A percentile compares a stretch with the other conserved stretches of the same genome.
Evolutionary conservation across 1,284 basidiomycete species (phyloP).

Genomic region (Malassezia sympodialis): DNA sequence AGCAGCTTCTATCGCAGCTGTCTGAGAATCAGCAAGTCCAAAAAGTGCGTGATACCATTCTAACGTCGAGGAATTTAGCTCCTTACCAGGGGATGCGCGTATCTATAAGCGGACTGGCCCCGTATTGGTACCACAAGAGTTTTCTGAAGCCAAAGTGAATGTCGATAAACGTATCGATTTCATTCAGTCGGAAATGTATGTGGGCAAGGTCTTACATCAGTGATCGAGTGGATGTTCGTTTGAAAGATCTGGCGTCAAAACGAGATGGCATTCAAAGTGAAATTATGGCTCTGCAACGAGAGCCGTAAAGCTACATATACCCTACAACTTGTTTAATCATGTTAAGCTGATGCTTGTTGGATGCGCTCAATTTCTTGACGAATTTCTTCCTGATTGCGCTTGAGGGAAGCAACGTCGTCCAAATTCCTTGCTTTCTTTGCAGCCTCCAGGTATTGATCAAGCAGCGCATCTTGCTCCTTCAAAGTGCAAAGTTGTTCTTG

Average conservation of each 20-base stretch:
- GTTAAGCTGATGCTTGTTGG: slow-evolving; percentile 9
- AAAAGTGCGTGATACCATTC: slow-evolving; percentile 55
- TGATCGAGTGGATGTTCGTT: slow-evolving; percentile 13
- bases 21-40: slow-evolving; percentile 85
- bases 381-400: slow-evolving; percentile 34
- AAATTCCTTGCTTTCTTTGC: slow-evolving; percentile 37
- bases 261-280: slow-evolving; percentile 15
- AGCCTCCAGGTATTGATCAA: slow-evolving; percentile 29
- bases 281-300: slow-evolving; percentile 12
- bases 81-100: slow-evolving; percentile 64
- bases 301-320: neutral
- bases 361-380: slow-evolving; percentile 30
- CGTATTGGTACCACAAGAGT: slow-evolving; percentile 80
- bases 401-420: slow-evolving; percentile 34
- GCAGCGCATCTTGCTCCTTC: slow-evolving; percentile 34
- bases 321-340: neutral
- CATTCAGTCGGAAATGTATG: slow-evolving; percentile 79
- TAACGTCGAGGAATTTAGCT: slow-evolving; percentile 65
- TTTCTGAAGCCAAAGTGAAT: slow-evolving; percentile 73
- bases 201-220: slow-evolving; percentile 17
- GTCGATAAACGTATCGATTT: slow-evolving; percentile 85
- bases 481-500: slow-evolving; percentile 31
- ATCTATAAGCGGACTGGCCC: slow-evolving; percentile 90
- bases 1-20: slow-evolving; percentile 56
- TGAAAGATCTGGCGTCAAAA: slow-evolving; percentile 6